A percentile compares a stretch with the other conserved stretches of the same genome.
phyloP scores from a whole-genome alignment of 129 eudicot genomes.

The Heracleum sosnowskyi region DNA sequence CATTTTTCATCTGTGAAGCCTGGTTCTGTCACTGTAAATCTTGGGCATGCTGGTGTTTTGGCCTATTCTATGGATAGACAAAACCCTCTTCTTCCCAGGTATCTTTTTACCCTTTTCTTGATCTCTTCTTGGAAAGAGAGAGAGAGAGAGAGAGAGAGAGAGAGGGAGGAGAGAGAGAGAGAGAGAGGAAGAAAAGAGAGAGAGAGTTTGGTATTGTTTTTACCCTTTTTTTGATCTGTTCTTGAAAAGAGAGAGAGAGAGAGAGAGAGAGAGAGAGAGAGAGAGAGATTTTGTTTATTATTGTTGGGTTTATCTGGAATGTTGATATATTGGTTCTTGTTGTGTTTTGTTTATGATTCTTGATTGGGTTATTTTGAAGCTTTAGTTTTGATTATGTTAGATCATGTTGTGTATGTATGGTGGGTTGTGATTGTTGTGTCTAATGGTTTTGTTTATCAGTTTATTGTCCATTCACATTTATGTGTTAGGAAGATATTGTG shows the following conservation, averaged over 20 bases:
- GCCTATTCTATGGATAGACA: constrained; percentile 57
- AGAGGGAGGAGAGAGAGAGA: too few species aligned
- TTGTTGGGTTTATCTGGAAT: neutral
- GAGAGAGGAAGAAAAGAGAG: too few species aligned
- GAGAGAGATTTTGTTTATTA: neutral
- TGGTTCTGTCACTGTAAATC: constrained; percentile 57
- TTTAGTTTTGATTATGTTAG: neutral
- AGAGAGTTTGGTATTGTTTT: too few species aligned
- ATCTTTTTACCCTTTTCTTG: neutral
- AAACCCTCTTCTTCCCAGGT: constrained; percentile 94
- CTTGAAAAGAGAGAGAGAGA: neutral
- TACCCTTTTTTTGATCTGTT: neutral
- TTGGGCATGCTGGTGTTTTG: constrained; percentile 62
- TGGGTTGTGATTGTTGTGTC: neutral
- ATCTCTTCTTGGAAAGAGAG: neutral
- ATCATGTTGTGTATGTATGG: neutral
- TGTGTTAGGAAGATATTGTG: neutral
- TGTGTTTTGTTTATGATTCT: neutral
- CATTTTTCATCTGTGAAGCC: constrained; percentile 60
- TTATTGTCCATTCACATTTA: neutral
- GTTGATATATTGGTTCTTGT: neutral
- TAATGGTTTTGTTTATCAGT: neutral
- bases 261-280: neutral
- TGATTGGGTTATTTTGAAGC: neutral
- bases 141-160: too few species aligned